Conservation (phyloP, 495 filamentous ascomycete species). For the Aspergillus hancockii region DNA sequence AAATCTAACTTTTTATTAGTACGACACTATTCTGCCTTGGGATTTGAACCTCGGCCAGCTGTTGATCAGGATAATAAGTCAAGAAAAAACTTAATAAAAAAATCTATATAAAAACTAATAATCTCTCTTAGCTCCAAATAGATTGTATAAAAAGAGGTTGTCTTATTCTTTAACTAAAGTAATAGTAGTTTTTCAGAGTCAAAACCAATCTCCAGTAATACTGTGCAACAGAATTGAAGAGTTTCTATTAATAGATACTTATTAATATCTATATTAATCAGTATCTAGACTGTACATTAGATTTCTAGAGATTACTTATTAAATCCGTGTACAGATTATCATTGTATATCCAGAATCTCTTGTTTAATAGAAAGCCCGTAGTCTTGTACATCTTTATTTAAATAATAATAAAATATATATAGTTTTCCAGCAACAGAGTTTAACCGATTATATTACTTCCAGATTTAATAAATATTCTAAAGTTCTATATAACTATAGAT, state of each 20-base stretch:
- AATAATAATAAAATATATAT: constrained; percentile 21
- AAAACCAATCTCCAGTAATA: constrained; percentile 1
- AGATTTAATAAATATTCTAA: constrained; percentile 22
- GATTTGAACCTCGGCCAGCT: not conserved
- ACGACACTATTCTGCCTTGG: too few relatives aligned
- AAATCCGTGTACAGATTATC: constrained; percentile 10
- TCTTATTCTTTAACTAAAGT: not conserved
- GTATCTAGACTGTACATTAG: not conserved
- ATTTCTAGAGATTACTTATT: not conserved
- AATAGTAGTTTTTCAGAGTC: constrained; percentile 6
- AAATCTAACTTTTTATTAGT: too few relatives aligned
- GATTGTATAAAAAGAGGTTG: constrained; percentile 9
- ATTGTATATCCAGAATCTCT: constrained; percentile 7
- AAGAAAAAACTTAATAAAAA: not conserved
- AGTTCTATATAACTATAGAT: constrained; percentile 16
- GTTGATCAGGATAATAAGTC: constrained; percentile 1
- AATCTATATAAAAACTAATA: too few relatives aligned
- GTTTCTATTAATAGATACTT: constrained; percentile 9
- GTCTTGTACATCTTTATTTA: constrained; percentile 15
- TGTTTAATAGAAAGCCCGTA: constrained; percentile 15
- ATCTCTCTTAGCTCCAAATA: constrained; percentile 7
- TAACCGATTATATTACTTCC: constrained; percentile 18
- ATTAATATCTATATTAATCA: constrained; percentile 5
- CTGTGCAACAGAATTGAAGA: not conserved
- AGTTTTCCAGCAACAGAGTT: constrained; percentile 20